Evolutionary conservation across 169 alveolate species (phyloP).

Genomic region (Plasmodium fragile): DNA sequence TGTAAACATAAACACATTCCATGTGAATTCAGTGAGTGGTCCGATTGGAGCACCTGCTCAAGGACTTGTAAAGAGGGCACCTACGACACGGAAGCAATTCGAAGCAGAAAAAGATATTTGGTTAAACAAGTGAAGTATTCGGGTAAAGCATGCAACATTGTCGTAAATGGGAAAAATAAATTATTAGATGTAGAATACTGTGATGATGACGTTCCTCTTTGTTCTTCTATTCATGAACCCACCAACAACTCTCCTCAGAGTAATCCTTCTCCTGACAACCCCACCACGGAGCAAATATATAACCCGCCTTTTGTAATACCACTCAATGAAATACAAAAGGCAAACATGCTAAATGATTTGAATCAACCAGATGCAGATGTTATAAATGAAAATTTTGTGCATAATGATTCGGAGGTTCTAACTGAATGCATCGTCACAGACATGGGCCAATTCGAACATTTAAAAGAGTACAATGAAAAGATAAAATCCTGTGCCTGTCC

Average conservation of each 20-base stretch:
- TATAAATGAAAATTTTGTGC: constrained; percentile 1
- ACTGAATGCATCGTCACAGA: constrained; percentile 29
- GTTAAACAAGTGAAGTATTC: neutral
- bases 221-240: neutral
- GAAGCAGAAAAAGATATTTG: constrained; percentile 17
- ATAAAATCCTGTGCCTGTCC: constrained; percentile 45
- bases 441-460: constrained; percentile 16
- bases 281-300: neutral
- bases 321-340: constrained; percentile 31
- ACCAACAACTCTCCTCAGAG: neutral
- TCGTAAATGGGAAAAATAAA: constrained; percentile 11
- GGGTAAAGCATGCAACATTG: constrained; percentile 23
- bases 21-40: constrained; percentile 77
- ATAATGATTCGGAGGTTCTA: neutral
- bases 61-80: constrained; percentile 74
- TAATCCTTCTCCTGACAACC: neutral
- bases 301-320: constrained; percentile 46
- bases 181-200: constrained; percentile 1
- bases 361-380: constrained; percentile 35
- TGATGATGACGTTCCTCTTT: constrained; percentile 11
- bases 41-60: constrained; percentile 82
- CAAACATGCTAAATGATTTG: constrained; percentile 30
- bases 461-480: constrained; percentile 33
- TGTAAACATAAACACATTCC: constrained; percentile 75
- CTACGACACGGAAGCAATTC: constrained; percentile 38